A percentile compares a stretch with the other conserved stretches of the same genome.
Evolutionary conservation across 1,284 basidiomycete species (phyloP).

Genomic region (Phellinidium pouzarii): DNA sequence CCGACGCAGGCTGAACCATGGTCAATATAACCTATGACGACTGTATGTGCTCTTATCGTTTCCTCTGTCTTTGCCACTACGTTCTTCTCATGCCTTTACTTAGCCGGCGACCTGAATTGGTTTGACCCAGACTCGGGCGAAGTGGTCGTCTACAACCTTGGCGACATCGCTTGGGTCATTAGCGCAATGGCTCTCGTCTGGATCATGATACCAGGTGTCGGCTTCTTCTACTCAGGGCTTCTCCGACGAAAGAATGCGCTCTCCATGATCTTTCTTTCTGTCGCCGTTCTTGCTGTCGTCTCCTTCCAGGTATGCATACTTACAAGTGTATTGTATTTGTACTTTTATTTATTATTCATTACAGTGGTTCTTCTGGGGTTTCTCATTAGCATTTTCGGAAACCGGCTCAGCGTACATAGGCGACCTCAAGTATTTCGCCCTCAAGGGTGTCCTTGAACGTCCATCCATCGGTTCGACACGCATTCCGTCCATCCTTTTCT

Average conservation of each 20-base stretch:
- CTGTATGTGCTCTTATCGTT: slow-evolving; percentile 24
- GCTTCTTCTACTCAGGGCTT: slow-evolving; percentile 87
- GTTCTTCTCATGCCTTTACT: not conserved
- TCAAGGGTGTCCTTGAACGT: slow-evolving; percentile 73
- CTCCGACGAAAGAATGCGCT: slow-evolving; percentile 85
- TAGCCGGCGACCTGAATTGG: slow-evolving; percentile 38
- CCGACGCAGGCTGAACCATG: slow-evolving; percentile 22
- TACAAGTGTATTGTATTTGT: not conserved
- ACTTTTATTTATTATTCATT: not conserved
- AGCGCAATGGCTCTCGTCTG: slow-evolving; percentile 72
- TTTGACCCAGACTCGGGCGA: slow-evolving; percentile 31
- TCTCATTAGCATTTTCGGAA: slow-evolving; percentile 63
- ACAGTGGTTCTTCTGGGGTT: slow-evolving; percentile 73
- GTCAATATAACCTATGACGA: slow-evolving; percentile 33
- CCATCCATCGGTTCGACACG: slow-evolving; percentile 68
- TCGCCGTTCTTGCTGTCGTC: slow-evolving; percentile 71
- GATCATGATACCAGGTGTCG: slow-evolving; percentile 90
- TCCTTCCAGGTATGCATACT: slow-evolving; percentile 55
- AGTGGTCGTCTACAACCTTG: slow-evolving; percentile 54
- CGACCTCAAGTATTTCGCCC: slow-evolving; percentile 74
- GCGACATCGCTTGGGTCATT: slow-evolving; percentile 78
- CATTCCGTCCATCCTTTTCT: slow-evolving; percentile 82
- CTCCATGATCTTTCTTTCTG: slow-evolving; percentile 84
- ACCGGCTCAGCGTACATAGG: slow-evolving; percentile 56
- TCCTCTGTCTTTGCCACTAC: not conserved